A percentile compares a stretch with the other conserved stretches of the same genome.
These are phyloP conservation scores for Catharanthus roseus DNA, from an alignment of 257 asterid species.

Conservation along the genomic window DNA sequence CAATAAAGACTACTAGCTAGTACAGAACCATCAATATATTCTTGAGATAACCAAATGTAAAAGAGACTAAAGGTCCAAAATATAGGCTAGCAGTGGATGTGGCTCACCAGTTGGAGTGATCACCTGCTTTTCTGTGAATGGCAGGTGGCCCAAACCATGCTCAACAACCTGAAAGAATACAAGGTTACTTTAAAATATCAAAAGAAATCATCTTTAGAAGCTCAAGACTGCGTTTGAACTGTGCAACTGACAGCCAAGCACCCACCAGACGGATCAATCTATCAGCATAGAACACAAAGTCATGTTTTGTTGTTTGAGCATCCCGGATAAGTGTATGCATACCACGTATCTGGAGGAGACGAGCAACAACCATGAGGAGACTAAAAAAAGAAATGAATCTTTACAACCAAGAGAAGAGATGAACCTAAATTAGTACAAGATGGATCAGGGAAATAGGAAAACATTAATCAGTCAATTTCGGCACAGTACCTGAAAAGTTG, in stretches of 20 bases:
- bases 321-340: constrained; percentile 99
- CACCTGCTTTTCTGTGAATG: constrained; percentile 97
- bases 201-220: constrained; percentile 7
- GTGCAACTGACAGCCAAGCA: constrained; percentile 17
- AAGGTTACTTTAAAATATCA: constrained; percentile 19
- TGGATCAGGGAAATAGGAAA: not conserved
- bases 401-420: constrained; percentile 2
- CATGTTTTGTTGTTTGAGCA: constrained; percentile 86
- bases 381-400: not conserved
- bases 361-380: constrained; percentile 19
- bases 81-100: constrained; percentile 8
- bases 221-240: constrained; percentile 7
- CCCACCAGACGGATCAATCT: constrained; percentile 91
- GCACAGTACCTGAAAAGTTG: constrained; percentile 86
- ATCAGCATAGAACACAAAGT: constrained; percentile 89
- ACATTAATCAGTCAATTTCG: constrained; percentile 5
- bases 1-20: not conserved
- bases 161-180: constrained; percentile 75
- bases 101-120: constrained; percentile 90
- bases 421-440: constrained; percentile 3
- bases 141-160: constrained; percentile 99
- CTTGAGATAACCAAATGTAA: constrained; percentile 5
- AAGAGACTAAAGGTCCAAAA: constrained; percentile 8
- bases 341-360: constrained; percentile 79
- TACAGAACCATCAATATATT: not conserved